phyloP scores from a whole-genome alignment of 805 yeast genomes.

The Saturnispora silvae region DNA sequence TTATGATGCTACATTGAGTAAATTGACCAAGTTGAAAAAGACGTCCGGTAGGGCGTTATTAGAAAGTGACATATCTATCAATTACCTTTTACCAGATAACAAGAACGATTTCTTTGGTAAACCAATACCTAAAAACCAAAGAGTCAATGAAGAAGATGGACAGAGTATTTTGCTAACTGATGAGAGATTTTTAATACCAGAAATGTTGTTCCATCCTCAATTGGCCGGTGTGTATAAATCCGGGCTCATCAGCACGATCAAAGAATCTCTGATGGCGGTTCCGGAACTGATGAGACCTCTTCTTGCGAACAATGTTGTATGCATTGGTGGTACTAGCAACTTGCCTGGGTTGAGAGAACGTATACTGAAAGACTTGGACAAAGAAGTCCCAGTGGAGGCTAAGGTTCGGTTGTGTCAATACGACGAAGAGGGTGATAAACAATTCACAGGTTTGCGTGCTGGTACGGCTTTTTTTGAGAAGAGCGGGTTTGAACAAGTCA shows the following conservation, averaged over 20 bases:
- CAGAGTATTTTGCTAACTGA: conserved; percentile 42
- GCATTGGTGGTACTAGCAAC: conserved; percentile 76
- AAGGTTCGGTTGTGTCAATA: conserved; percentile 38
- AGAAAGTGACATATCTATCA: conserved; percentile 34
- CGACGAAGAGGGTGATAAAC: conserved; percentile 25
- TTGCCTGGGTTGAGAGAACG: conserved; percentile 59
- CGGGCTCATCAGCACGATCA: conserved; percentile 62
- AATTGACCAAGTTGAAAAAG: conserved; percentile 18
- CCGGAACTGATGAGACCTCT: conserved; percentile 71
- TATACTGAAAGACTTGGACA: conserved; percentile 47
- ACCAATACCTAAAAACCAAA: conserved; percentile 7
- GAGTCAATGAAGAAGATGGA: conserved; percentile 33
- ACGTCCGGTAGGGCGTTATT: conserved; percentile 12
- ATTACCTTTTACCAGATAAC: conserved; percentile 81
- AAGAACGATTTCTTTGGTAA: conserved; percentile 73
- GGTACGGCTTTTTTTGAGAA: conserved; percentile 39
- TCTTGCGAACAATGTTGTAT: conserved; percentile 64
- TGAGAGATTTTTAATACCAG: conserved; percentile 85
- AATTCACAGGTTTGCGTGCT: conserved; percentile 40
- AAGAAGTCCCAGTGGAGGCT: conserved; percentile 66
- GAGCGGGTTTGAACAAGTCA: conserved; percentile 37
- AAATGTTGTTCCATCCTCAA: conserved; percentile 76
- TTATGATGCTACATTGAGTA: conserved; percentile 28
- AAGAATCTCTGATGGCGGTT: conserved; percentile 54
- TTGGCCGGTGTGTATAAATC: conserved; percentile 68